These are phyloP conservation scores for Davidsoniella neocaledoniae DNA, from an alignment of 2,329 filamentous ascomycete species.

Conservation along the genomic window DNA sequence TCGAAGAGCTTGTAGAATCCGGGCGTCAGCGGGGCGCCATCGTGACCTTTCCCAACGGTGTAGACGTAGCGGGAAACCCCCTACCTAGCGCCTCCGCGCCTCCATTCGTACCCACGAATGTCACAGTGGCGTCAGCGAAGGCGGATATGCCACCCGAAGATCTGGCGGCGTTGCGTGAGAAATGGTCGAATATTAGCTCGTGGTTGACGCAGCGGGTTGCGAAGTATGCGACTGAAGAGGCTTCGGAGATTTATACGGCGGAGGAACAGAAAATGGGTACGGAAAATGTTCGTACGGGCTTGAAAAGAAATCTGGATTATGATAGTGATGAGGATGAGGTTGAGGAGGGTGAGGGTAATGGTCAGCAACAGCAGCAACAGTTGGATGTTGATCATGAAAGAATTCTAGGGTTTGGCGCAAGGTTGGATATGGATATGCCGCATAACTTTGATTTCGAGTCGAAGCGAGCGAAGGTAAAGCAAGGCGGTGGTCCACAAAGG, in stretches of 20 bases:
- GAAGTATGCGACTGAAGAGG: conserved; percentile 27
- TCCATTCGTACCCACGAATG: conserved; percentile 8
- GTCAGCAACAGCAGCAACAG: conserved; percentile 41
- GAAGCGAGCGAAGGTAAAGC: conserved; percentile 12
- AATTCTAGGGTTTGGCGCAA: conserved; percentile 28
- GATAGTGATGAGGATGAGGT: conserved; percentile 41
- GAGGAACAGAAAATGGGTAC: conserved; percentile 51
- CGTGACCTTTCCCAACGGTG: neutral
- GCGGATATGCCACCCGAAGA: conserved; percentile 24
- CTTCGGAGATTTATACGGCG: conserved; percentile 49
- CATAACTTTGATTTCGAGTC: conserved; percentile 27
- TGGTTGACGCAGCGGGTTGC: conserved; percentile 26
- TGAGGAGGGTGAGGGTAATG: conserved; percentile 32
- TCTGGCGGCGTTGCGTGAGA: conserved; percentile 27
- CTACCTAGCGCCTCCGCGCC: conserved; percentile 12
- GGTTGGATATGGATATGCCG: conserved; percentile 29
- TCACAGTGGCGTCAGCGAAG: conserved; percentile 14
- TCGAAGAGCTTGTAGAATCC: conserved; percentile 55
- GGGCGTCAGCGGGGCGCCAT: conserved; percentile 25
- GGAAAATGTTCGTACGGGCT: conserved; percentile 55
- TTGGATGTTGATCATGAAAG: conserved; percentile 34
- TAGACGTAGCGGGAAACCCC: conserved; percentile 17
- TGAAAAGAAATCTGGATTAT: conserved; percentile 38
- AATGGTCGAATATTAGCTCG: conserved; percentile 36
- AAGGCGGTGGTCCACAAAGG: neutral